Conservation (phyloP, 2,329 filamentous ascomycete species). For the Trichothecium roseum region DNA sequence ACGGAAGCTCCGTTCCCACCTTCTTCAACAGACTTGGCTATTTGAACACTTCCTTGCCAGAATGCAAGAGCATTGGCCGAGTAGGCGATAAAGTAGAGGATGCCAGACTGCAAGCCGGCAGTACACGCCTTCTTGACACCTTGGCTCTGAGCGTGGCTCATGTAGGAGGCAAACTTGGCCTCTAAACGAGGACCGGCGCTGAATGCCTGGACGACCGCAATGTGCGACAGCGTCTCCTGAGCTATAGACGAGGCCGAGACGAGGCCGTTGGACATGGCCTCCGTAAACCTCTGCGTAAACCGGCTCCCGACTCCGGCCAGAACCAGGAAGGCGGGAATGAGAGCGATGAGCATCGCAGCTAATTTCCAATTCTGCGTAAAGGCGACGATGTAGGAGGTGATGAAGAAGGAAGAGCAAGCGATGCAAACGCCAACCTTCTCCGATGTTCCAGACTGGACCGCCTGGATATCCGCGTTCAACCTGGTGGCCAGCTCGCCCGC, state of each 20-base stretch:
- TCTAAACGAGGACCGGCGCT: conserved; percentile 49
- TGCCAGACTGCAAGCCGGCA: conserved; percentile 46
- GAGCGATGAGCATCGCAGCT: conserved; percentile 52
- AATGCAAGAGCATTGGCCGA: conserved; percentile 57
- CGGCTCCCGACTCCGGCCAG: conserved; percentile 45
- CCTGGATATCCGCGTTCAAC: conserved; percentile 55
- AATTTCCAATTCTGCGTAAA: conserved; percentile 54
- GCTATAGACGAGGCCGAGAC: conserved; percentile 52
- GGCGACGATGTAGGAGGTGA: conserved; percentile 56
- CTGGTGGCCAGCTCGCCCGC: conserved; percentile 54
- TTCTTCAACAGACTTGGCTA: conserved; percentile 26
- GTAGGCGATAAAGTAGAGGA: conserved; percentile 58
- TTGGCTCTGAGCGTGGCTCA: conserved; percentile 37
- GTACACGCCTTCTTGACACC: conserved; percentile 48
- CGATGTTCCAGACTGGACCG: conserved; percentile 56
- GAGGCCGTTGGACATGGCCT: conserved; percentile 39
- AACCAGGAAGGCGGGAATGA: conserved; percentile 52
- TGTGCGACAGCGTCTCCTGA: conserved; percentile 49
- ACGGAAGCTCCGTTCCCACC: conserved; percentile 23
- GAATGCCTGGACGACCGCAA: conserved; percentile 54
- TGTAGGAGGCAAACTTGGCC: conserved; percentile 42
- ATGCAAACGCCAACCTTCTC: conserved; percentile 62
- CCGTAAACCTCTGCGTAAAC: conserved; percentile 41
- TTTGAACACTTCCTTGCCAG: conserved; percentile 52
- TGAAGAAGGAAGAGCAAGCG: conserved; percentile 52